Percentiles rank a stretch among this genome's conserved stretches.
These are phyloP conservation scores for Boletus sp. DNA, from an alignment of 768 basidiomycete genomes.

Conservation along the genomic window DNA sequence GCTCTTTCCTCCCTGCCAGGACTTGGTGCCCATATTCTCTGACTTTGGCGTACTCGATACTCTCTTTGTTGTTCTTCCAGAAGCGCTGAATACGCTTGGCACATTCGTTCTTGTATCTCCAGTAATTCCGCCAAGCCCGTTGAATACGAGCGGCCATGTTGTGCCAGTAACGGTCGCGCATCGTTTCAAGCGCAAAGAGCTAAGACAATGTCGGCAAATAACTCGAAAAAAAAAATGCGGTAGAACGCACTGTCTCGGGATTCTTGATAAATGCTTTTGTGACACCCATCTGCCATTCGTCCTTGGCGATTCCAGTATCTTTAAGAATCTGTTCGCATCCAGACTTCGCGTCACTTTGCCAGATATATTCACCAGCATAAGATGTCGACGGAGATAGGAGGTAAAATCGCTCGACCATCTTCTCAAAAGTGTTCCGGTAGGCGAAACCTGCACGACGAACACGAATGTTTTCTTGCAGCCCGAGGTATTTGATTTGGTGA, in stretches of 20 bases:
- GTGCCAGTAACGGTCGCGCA: constrained; percentile 99
- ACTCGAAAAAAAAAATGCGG: neutral
- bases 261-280: constrained; percentile 99
- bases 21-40: constrained; percentile 96
- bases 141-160: constrained; percentile 99
- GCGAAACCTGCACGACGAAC: constrained; percentile 98
- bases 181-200: constrained; percentile 97
- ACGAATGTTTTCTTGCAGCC: constrained; percentile 96
- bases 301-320: constrained; percentile 93
- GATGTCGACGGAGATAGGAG: constrained; percentile 92
- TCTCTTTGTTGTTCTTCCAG: constrained; percentile 98
- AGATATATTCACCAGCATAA: constrained; percentile 98
- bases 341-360: constrained; percentile 86
- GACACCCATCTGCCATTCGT: constrained; percentile 99
- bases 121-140: constrained; percentile 92
- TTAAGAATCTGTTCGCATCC: constrained; percentile 91
- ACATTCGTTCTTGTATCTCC: constrained; percentile 94
- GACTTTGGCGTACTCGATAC: constrained; percentile 81
- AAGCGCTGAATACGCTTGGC: constrained; percentile 94
- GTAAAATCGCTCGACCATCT: constrained; percentile 99
- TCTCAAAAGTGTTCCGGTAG: constrained; percentile 97
- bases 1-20: constrained; percentile 88
- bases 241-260: constrained; percentile 80
- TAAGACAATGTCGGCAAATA: constrained; percentile 30
- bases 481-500: constrained; percentile 99